Evolutionary conservation across 78 protist genomes (phyloP).

Genomic region (Neovahlkampfia damariscottae): DNA sequence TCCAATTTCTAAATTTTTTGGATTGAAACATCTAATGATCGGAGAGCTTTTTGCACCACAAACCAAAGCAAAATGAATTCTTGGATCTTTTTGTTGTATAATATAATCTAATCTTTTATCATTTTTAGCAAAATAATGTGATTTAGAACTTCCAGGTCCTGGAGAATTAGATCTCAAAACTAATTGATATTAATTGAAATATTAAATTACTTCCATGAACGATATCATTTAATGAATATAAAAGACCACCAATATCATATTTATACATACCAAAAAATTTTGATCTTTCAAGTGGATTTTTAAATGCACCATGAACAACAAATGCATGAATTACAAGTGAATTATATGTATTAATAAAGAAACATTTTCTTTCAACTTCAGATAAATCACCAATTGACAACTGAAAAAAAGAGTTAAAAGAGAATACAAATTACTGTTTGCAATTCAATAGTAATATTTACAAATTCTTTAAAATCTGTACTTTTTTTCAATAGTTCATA

Average conservation of each 20-base stretch:
- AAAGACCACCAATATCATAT: slow-evolving; percentile 5
- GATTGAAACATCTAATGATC: slow-evolving; percentile 8
- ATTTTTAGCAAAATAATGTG: no score
- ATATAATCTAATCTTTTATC: no score
- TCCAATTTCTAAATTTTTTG: background rate
- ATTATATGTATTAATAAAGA: slow-evolving; percentile 26
- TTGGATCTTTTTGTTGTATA: no score
- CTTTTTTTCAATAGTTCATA: background rate
- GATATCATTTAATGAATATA: slow-evolving; percentile 6
- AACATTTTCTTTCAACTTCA: background rate
- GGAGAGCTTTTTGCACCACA: slow-evolving; percentile 35
- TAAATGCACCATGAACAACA: background rate
- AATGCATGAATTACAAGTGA: slow-evolving; percentile 4
- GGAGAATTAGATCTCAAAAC: no score
- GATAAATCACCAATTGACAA: no score
- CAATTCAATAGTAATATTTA: background rate
- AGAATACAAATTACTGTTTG: background rate
- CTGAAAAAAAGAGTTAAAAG: no score
- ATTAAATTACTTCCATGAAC: no score
- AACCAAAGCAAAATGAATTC: slow-evolving; percentile 37
- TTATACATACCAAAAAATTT: background rate
- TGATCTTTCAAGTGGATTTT: background rate
- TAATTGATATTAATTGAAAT: no score
- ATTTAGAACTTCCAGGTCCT: no score
- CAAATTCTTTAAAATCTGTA: background rate